Evolutionary conservation across 495 filamentous ascomycete genomes (phyloP), one percentile per base, ranked within the genome.

Genomic region (Darksidea phi): DNA sequence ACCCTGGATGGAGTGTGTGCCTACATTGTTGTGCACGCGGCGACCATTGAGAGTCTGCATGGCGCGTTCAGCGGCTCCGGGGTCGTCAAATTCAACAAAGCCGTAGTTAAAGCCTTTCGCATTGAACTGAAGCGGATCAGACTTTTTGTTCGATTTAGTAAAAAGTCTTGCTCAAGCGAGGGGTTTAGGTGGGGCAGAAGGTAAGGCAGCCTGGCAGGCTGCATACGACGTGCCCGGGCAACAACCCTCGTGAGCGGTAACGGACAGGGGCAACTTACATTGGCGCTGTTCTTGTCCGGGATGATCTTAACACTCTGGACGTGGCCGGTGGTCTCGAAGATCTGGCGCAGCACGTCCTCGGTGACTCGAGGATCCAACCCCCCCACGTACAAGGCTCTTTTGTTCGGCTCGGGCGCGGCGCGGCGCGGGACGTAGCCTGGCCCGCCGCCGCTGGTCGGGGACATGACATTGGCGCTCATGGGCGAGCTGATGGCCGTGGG

Each of bases 281-380:
- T 83, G 75, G 95, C 90, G 76, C n/a, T n/a, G n/a, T 93, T 96
- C 84, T 96, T 96, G 79, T 99, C 94, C 36, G 94, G 94, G 72
- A 99, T 99, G 67, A 99, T 96, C 80, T 99, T 99, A 61, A 99
- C 94, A 67, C 88, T 97, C 74, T 96, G 86, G 61, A 99, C 94
- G 77, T 99, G 94, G 23, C 94, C 94, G 54, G 90, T 96, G 4
- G 94, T 97, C 78, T 99, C 95, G 70, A 99, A 99, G 55, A 99
- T 99, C 73, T 97, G 95, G 68, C 91, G 89, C 67, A 99, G 74
- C 36, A 97, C 90, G 71, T 97, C 94, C 71, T 99, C 94, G 32
- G 94, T 97, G 45, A 97, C 94, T 50, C 94, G 83, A 34, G 91
- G 90, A 72, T 99, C 95, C 63, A 99, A 79, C 48, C 94, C 94